Evolutionary conservation across 495 filamentous ascomycete species (phyloP).

Genomic region (Opeltia flavorubescens): DNA sequence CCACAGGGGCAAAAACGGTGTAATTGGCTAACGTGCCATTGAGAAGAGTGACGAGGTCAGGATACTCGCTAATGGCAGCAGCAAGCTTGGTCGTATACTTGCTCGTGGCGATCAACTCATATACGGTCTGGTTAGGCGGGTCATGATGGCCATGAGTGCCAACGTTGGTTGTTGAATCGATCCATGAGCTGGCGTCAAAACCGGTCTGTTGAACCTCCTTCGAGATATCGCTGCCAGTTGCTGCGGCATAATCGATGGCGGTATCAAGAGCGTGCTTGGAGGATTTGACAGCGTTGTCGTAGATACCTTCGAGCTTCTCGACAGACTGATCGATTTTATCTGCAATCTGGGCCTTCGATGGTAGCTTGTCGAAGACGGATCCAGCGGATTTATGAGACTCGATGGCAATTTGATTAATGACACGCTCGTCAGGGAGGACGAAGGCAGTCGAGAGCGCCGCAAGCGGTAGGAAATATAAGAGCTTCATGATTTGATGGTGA

Average conservation of each 20-base stretch:
- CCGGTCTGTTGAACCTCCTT: conserved; percentile 24
- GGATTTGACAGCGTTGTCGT: conserved; percentile 21
- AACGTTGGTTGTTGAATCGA: conserved; percentile 20
- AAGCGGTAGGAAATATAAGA: conserved; percentile 36
- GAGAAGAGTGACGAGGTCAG: conserved; percentile 53
- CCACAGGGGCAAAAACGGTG: conserved; percentile 69
- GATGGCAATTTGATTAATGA: conserved; percentile 23
- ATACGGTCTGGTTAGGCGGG: conserved; percentile 54
- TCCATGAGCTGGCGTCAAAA: conserved; percentile 31
- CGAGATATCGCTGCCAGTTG: conserved; percentile 19
- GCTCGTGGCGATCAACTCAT: conserved; percentile 56
- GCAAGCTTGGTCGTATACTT: conserved; percentile 66
- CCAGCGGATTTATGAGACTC: conserved; percentile 19
- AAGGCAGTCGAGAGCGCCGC: conserved; percentile 40
- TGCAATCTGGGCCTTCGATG: conserved; percentile 24
- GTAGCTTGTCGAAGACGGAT: conserved; percentile 23
- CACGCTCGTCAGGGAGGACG: conserved; percentile 38
- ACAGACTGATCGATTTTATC: conserved; percentile 22
- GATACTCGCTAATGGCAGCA: conserved; percentile 52
- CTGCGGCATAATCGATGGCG: conserved; percentile 24
- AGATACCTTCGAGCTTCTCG: conserved; percentile 19
- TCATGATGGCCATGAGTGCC: conserved; percentile 12
- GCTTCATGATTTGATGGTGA: conserved; percentile 26
- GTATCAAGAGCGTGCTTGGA: conserved; percentile 33
- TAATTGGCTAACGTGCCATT: conserved; percentile 54